Evolutionary conservation across 139 green algal genomes (phyloP).

Genomic region (Spirogloea muscicola): DNA sequence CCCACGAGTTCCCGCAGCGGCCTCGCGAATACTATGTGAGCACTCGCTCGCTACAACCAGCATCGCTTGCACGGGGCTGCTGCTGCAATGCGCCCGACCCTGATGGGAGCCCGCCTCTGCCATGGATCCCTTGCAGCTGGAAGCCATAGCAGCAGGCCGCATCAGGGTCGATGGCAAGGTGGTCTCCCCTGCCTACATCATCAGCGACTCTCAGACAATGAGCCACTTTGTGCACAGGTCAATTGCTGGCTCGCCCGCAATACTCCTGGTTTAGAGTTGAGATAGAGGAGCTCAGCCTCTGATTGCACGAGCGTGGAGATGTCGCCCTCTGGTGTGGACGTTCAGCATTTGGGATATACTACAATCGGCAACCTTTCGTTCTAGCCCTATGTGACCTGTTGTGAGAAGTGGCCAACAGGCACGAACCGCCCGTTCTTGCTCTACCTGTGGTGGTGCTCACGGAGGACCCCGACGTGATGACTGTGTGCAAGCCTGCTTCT

Average conservation of each 20-base stretch:
- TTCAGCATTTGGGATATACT: not conserved
- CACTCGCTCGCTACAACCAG: not conserved
- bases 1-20: conserved; percentile 24
- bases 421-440: conserved; percentile 19
- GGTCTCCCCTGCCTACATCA: conserved; percentile 3
- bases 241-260: not conserved
- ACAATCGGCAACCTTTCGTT: conserved; percentile 5
- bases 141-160: conserved; percentile 9
- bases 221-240: conserved; percentile 29
- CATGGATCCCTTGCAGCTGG: conserved; percentile 4
- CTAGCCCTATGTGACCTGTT: not conserved
- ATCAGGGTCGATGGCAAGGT: conserved; percentile 9
- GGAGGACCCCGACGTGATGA: conserved; percentile 8
- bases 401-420: not conserved
- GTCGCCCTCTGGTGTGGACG: not conserved
- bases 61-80: not conserved
- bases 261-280: not conserved
- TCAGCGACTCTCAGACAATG: conserved; percentile 21
- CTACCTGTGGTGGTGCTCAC: conserved; percentile 12
- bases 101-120: not conserved
- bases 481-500: conserved; percentile 33
- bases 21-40: conserved; percentile 20
- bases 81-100: not conserved
- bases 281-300: not conserved
- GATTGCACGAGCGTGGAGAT: no score